phyloP scores from a whole-genome alignment of 306 rosid species.

The Cucurbita moschata region DNA sequence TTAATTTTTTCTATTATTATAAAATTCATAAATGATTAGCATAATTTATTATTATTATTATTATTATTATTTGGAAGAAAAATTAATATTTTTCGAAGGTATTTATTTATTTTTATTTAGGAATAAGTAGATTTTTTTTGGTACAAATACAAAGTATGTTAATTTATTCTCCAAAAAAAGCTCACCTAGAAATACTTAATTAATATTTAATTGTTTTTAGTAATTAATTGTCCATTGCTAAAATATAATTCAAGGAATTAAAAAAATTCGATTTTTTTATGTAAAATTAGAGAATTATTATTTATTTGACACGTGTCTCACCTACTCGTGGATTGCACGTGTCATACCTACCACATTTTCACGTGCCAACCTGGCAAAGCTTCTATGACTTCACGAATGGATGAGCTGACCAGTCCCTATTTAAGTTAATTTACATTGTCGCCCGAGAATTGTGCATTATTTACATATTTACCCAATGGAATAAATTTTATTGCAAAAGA shows the following conservation, averaged over 20 bases:
- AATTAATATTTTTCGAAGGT: no score
- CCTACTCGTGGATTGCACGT: conserved; percentile 1
- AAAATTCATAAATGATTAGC: no score
- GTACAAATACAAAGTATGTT: neutral
- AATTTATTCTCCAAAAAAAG: neutral
- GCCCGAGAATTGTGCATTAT: neutral
- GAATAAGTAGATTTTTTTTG: no score
- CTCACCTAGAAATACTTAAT: no score
- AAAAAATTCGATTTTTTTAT: no score
- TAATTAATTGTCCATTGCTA: no score
- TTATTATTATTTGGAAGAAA: no score
- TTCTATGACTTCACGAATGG: neutral
- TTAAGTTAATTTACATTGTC: neutral
- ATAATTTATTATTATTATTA: no score
- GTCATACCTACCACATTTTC: neutral
- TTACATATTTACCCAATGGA: neutral
- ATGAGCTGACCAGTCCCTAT: neutral
- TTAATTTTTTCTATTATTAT: no score
- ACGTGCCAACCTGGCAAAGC: neutral
- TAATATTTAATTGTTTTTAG: no score
- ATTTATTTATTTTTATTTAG: no score
- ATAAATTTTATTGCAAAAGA: neutral
- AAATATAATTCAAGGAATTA: neutral
- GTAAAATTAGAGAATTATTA: no score
- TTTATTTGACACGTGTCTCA: neutral